Conservation (phyloP, 1,284 basidiomycete genomes). For the Austroboletus niveus region DNA sequence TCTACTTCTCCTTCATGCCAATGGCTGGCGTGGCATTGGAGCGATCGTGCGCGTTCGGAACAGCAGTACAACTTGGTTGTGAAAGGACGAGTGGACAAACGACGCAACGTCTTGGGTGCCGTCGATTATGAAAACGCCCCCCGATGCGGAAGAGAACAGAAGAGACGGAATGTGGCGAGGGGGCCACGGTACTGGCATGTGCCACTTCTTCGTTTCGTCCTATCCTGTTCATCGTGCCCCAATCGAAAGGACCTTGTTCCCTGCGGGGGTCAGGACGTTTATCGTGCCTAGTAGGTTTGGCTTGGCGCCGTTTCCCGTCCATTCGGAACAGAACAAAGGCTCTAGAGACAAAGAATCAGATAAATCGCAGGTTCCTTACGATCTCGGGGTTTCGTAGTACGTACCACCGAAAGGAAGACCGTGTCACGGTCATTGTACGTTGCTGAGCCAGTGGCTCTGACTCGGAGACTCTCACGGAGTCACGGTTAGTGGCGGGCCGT, state of each 20-base stretch:
- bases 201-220: constrained; percentile 5
- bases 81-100: background rate
- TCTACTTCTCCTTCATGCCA: constrained; percentile 3
- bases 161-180: background rate
- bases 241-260: constrained; percentile 13
- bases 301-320: background rate
- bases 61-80: background rate
- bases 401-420: background rate
- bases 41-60: background rate
- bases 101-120: background rate
- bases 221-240: constrained; percentile 10
- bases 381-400: background rate
- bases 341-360: background rate
- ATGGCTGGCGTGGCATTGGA: constrained; percentile 4
- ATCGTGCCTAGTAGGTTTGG: background rate
- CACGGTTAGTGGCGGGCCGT: background rate
- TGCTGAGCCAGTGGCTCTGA: background rate
- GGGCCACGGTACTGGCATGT: background rate
- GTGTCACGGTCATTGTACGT: background rate
- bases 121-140: background rate
- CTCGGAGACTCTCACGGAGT: background rate
- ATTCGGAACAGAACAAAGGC: constrained; percentile 10
- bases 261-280: constrained; percentile 6
- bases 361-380: background rate
- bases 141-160: background rate